Percentiles rank a stretch among this genome's conserved stretches.
Conservation (phyloP, 2,329 filamentous ascomycete genomes). For the Fusarium sp. region DNA sequence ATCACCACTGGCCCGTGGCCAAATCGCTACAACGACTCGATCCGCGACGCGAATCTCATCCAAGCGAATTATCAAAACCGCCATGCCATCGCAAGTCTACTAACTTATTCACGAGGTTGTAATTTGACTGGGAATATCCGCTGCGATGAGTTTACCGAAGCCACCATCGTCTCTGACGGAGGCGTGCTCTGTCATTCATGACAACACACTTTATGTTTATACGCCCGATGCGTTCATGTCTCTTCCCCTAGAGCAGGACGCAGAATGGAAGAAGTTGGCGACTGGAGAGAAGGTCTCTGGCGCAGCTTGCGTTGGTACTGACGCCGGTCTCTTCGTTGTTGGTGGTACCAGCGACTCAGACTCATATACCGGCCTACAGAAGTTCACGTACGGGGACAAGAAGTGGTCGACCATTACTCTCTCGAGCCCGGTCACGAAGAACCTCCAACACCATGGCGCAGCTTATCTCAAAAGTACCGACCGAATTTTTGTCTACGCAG, state of each 20-base stretch:
- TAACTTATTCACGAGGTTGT: constrained; percentile 30
- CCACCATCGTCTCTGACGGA: constrained; percentile 78
- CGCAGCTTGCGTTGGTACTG: constrained; percentile 80
- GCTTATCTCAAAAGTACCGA: constrained; percentile 78
- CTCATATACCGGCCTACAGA: constrained; percentile 81
- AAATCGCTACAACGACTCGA: constrained; percentile 6
- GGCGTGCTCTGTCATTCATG: constrained; percentile 84
- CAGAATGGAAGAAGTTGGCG: constrained; percentile 75
- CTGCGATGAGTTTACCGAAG: constrained; percentile 76
- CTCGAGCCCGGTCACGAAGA: constrained; percentile 67
- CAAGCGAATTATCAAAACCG: constrained; percentile 29
- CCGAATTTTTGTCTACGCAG: constrained; percentile 84
- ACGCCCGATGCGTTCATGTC: constrained; percentile 81
- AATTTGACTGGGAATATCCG: constrained; percentile 20
- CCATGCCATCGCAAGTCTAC: constrained; percentile 43
- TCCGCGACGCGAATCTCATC: constrained; percentile 29
- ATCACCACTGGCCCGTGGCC: constrained; percentile 15
- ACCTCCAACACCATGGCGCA: constrained; percentile 80
- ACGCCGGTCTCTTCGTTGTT: constrained; percentile 81
- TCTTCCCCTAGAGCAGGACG: constrained; percentile 75
- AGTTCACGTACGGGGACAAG: constrained; percentile 66
- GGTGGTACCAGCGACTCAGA: constrained; percentile 72
- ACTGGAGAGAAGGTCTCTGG: constrained; percentile 79
- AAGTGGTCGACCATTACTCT: constrained; percentile 64
- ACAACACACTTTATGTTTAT: constrained; percentile 88